Conservation (phyloP, 1,284 basidiomycete species). For the Malassezia japonica region DNA sequence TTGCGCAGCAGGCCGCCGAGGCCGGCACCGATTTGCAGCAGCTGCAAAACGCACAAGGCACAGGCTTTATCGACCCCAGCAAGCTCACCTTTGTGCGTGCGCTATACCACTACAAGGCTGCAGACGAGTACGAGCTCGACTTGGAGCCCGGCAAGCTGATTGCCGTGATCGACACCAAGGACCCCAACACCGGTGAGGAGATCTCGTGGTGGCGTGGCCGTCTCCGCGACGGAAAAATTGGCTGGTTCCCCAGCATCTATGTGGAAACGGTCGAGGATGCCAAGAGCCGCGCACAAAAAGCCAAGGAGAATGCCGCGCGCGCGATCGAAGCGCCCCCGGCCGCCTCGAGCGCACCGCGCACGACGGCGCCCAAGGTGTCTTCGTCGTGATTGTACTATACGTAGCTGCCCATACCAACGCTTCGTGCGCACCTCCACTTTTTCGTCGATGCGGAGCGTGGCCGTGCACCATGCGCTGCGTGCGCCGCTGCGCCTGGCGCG, state of each 20-base stretch:
- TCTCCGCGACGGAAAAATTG: constrained; percentile 81
- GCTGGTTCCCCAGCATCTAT: constrained; percentile 80
- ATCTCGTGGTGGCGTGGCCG: constrained; percentile 93
- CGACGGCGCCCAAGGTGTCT: background rate
- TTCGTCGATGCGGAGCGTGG: background rate
- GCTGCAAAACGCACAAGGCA: constrained; percentile 38
- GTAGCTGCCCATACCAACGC: background rate
- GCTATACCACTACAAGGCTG: constrained; percentile 62
- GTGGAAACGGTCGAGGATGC: constrained; percentile 46
- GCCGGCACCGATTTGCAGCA: constrained; percentile 20
- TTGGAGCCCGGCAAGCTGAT: constrained; percentile 87
- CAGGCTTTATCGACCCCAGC: constrained; percentile 51
- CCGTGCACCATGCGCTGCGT: background rate
- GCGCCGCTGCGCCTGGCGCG: background rate
- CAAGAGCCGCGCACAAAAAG: constrained; percentile 33
- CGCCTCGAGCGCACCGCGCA: background rate
- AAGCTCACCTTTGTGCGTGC: constrained; percentile 78
- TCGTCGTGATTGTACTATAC: constrained; percentile 1
- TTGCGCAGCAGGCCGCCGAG: constrained; percentile 48
- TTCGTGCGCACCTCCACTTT: too few species aligned
- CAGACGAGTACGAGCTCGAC: constrained; percentile 62
- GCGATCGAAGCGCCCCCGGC: background rate
- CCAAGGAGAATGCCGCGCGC: background rate
- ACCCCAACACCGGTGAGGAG: constrained; percentile 55
- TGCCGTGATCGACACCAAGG: constrained; percentile 68